Base-by-base conservation (phyloP, 2,329 filamentous ascomycete genomes). In the Seiridium cupressi region DNA sequence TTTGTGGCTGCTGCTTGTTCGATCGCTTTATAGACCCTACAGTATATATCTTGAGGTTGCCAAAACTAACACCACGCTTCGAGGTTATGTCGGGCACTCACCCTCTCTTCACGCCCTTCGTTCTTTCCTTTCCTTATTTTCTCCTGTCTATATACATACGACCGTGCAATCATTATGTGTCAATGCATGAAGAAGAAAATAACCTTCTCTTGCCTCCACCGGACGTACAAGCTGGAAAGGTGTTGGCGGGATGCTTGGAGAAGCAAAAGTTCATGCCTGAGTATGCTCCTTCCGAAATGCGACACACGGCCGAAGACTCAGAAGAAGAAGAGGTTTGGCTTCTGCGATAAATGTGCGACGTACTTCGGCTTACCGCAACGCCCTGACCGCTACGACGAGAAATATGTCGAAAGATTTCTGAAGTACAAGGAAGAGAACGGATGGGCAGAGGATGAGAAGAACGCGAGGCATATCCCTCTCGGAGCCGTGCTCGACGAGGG, bases 391-490 rank as follows among this genome's bases (percentile, higher is more conserved):
- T 51, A 55, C 3, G 44, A 62, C 3, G 70, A 67, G 53, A 34
- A 47, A 31, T 62, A 68, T 44, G 62, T 64, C 48, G 42, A 63
- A 31, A 59, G 49, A 10, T 72, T 70, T 58, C 58, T 72, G 18
- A 58, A 60, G 34, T 71, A 68, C 40, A 71, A 72, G 59, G 57
- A 62, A 13, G 18, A 44, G 3, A 64, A 51, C 6, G 66, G 68
- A 9, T 58, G 64, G 53, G 40, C 55, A 47, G 44, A 56, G 18
- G 55, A 70, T 13, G 44, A 32, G 44, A 57, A 44, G 26, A n/a
- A 63, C 67, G 13, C 69, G 68, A 5, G 42, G 49, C 1, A 57
- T 9, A 47, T 72, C 1, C 61, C 66, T 5, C 49, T 46, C 5
- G 56, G 61, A 13, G 59, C 51, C 4, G 66, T 69, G 13, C 54